These are phyloP conservation scores for Colletotrichum tofieldiae DNA, from an alignment of 2,329 filamentous ascomycete species.

Conservation along the genomic window DNA sequence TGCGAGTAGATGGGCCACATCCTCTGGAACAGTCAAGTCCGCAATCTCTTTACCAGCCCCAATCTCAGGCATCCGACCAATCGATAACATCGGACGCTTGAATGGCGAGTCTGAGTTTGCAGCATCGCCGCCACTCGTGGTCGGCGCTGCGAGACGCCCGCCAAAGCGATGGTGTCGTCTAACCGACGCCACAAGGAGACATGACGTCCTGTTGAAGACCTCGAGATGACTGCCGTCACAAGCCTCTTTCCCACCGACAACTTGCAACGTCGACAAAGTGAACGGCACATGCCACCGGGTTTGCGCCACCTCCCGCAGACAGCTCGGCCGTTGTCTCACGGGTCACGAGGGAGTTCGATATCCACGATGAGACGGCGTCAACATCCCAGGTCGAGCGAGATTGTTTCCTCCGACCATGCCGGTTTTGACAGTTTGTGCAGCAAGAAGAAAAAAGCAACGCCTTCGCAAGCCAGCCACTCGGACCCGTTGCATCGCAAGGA, in stretches of 20 bases:
- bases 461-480: conserved; percentile 6
- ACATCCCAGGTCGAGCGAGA: not conserved
- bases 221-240: not conserved
- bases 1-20: no score
- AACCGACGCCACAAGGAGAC: not conserved
- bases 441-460: not conserved
- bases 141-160: no score
- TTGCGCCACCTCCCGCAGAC: not conserved
- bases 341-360: not conserved
- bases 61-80: no score
- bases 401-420: no score
- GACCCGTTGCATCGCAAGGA: conserved; percentile 9
- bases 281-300: no score
- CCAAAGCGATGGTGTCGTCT: not conserved
- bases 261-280: not conserved
- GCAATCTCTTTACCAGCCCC: no score
- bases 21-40: no score
- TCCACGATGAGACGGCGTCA: not conserved
- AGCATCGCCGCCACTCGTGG: not conserved
- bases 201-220: not conserved
- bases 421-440: not conserved
- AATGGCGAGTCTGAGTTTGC: no score
- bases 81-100: no score
- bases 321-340: not conserved
- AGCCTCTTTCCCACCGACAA: not conserved